Base-by-base conservation (phyloP, 768 basidiomycete species). In the Cytidiella melzeri region DNA sequence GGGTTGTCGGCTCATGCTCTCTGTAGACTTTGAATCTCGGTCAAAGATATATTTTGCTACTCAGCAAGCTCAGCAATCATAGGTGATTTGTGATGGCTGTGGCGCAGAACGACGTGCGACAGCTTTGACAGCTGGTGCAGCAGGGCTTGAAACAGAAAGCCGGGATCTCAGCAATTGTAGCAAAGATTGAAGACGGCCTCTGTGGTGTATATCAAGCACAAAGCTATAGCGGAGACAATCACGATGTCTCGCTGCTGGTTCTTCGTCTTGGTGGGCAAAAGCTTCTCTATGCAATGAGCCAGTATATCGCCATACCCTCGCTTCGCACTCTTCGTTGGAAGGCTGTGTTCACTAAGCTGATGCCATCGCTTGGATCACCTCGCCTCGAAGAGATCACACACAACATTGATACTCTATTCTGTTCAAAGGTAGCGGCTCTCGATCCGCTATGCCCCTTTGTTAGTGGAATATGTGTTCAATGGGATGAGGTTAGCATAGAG, bases 241-340 rank as follows among this genome's bases (percentile, higher is more conserved):
- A 44, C 23, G 60, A 65, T 30, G 57, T 67, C 4, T 54, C 62
- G 9, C 57, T 55, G 2, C 48, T 56, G 1, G 40, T 61, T 0
- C 64, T 62, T 42, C 60, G 62, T 27, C 53, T 65, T n/a, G 66
- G 67, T 34, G 67, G 66, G 26, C 62, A 52, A 13, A 55, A 58
- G 10, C 59, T 61, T 1, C 47, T 67, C 1, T 46, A 67, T 53
- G 65, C 66, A 3, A 48, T 63, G 25, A 56, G 57, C n/a, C 60
- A 68, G 2, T 58, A 58, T 1, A 57, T 60, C 43, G 50, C 55
- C 1, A 52, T 64, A n/a, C 67, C 64, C 0, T 56, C 52, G 1
- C 42, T 52, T 3, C 43, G 41, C 9, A 60, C 62, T 2, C 37
- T 68, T 36, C 15, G 42, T 9, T 24, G 40, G 0, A 7, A 20